These are phyloP conservation scores for Ustilago crameri DNA, from an alignment of 1,284 basidiomycete species.

Conservation along the genomic window DNA sequence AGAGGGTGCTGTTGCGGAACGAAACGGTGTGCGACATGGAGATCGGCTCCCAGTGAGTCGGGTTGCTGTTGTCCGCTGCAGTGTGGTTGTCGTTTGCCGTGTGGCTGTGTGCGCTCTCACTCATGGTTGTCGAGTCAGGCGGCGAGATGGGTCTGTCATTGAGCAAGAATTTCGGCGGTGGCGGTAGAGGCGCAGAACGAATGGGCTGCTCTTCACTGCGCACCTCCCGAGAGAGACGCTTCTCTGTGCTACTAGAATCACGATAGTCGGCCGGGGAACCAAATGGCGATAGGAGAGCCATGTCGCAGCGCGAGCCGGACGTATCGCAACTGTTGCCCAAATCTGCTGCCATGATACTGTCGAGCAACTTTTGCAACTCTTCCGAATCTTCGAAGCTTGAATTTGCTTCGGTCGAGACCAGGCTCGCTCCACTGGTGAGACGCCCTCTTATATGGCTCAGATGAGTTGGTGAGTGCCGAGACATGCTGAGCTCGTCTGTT, in stretches of 20 bases:
- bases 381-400: conserved; percentile 47
- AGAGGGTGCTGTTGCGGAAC: neutral
- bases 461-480: neutral
- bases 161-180: conserved; percentile 43
- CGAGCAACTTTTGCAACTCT: conserved; percentile 42
- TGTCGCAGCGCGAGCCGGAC: conserved; percentile 5
- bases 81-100: neutral
- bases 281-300: conserved; percentile 39
- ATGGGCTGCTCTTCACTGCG: neutral
- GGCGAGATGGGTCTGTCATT: conserved; percentile 48
- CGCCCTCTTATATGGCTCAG: conserved; percentile 3
- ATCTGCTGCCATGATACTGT: conserved; percentile 45
- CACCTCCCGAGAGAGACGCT: neutral
- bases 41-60: neutral
- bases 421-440: conserved; percentile 24
- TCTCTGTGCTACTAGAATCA: conserved; percentile 4
- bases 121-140: conserved; percentile 29
- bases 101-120: conserved; percentile 10
- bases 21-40: neutral
- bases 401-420: conserved; percentile 44
- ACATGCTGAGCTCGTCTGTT: conserved; percentile 7
- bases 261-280: conserved; percentile 22
- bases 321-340: conserved; percentile 21
- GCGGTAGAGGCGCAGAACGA: conserved; percentile 5
- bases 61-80: neutral